These are phyloP conservation scores for Penstemon eatonii DNA, from an alignment of 257 asterid genomes.

Conservation along the genomic window DNA sequence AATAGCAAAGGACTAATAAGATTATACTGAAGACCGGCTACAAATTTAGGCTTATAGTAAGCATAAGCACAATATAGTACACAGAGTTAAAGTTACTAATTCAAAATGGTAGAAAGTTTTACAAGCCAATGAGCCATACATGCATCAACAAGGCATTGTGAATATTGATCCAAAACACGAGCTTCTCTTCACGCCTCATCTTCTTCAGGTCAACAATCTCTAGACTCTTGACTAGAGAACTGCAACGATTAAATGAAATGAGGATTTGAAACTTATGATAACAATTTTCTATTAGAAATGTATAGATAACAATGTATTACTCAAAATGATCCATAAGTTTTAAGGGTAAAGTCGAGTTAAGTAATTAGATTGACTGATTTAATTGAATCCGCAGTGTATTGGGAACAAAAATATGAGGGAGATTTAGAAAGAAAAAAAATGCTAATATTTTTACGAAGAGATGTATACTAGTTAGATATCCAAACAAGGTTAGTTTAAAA, in stretches of 20 bases:
- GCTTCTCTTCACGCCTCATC: conserved; percentile 89
- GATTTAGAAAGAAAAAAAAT: background rate
- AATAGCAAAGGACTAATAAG: background rate
- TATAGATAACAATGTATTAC: background rate
- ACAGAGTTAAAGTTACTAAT: background rate
- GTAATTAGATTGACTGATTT: background rate
- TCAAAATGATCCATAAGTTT: conserved; percentile 15
- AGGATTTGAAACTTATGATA: conserved; percentile 12
- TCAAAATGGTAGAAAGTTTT: conserved; percentile 22
- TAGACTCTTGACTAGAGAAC: conserved; percentile 73
- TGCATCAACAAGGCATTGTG: conserved; percentile 95
- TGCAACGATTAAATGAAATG: conserved; percentile 39
- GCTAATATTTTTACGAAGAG: background rate
- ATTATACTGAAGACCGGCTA: background rate
- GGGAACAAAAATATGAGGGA: background rate
- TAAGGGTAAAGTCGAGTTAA: background rate
- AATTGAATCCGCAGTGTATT: background rate
- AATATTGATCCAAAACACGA: conserved; percentile 78
- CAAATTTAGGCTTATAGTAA: background rate
- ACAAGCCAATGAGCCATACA: conserved; percentile 48
- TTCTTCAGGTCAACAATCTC: conserved; percentile 73
- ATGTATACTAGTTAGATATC: background rate
- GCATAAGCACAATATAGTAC: conserved; percentile 11
- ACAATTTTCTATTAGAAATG: background rate
- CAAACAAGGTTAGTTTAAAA: background rate